Conservation (phyloP, 2,329 filamentous ascomycete species). For the Alternaria brassicicola region DNA sequence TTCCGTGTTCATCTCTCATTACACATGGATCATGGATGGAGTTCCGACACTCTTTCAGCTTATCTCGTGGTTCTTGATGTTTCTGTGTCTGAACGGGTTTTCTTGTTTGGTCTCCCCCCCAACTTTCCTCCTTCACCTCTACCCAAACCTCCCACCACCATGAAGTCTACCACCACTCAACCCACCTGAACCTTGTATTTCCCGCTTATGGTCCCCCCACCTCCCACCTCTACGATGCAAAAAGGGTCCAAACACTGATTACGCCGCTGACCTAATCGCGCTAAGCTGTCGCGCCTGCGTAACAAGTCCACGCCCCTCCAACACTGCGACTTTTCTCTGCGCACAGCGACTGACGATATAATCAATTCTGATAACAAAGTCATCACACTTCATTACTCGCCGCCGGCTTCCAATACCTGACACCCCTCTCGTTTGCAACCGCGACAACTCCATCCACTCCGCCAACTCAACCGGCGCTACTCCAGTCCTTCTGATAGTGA, state of each 20-base stretch:
- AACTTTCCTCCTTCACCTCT: neutral
- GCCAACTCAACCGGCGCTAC: neutral
- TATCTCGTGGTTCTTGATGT: neutral
- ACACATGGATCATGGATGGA: neutral
- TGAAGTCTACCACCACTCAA: neutral
- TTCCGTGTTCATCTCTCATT: neutral
- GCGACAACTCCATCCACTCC: neutral
- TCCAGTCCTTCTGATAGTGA: neutral
- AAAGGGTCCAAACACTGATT: neutral
- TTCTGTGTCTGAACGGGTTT: neutral
- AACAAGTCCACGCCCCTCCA: neutral
- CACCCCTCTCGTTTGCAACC: neutral
- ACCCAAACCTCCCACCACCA: neutral
- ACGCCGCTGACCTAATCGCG: neutral
- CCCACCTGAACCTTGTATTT: neutral
- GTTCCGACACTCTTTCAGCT: neutral
- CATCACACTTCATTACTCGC: neutral
- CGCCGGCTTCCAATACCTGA: neutral
- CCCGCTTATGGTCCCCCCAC: neutral
- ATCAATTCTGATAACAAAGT: neutral
- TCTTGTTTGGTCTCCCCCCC: neutral
- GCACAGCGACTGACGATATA: neutral
- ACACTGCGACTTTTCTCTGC: neutral
- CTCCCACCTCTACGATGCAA: neutral
- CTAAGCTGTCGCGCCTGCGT: neutral